phyloP scores from a whole-genome alignment of 441 rosid genomes.

The Eruca vesicaria region DNA sequence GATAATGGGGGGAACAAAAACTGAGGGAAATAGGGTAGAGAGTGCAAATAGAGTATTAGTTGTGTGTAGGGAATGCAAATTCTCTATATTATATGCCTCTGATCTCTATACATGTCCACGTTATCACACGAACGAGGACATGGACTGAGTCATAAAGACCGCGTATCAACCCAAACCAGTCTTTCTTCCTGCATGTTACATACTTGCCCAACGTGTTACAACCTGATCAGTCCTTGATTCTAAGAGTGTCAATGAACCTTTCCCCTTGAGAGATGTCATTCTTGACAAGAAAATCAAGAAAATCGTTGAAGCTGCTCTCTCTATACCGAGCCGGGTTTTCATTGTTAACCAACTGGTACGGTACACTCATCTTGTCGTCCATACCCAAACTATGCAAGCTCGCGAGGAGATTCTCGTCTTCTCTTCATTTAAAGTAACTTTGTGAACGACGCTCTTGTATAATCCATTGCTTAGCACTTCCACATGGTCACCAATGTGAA shows the following conservation, averaged over 20 bases:
- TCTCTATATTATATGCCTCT: neutral
- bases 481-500: conserved; percentile 64
- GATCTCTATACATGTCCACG: conserved; percentile 16
- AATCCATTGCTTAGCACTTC: conserved; percentile 72
- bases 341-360: conserved; percentile 48
- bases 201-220: neutral
- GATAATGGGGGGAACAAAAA: no score
- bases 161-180: conserved; percentile 14
- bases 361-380: conserved; percentile 59
- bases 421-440: conserved; percentile 42
- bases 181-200: neutral
- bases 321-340: conserved; percentile 43
- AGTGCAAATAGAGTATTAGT: no score
- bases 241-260: conserved; percentile 45
- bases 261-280: conserved; percentile 50
- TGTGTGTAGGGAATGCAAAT: no score
- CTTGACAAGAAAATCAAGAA: conserved; percentile 48
- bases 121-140: conserved; percentile 11
- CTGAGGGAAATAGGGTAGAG: no score
- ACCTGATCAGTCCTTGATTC: conserved; percentile 30
- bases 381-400: conserved; percentile 64
- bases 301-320: conserved; percentile 64
- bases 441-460: conserved; percentile 57
- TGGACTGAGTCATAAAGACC: conserved; percentile 11
- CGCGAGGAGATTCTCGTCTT: conserved; percentile 53